Evolutionary conservation across 768 basidiomycete species (phyloP), one percentile per base, ranked within the genome.

Genomic region (Leccinum fibrillosum): DNA sequence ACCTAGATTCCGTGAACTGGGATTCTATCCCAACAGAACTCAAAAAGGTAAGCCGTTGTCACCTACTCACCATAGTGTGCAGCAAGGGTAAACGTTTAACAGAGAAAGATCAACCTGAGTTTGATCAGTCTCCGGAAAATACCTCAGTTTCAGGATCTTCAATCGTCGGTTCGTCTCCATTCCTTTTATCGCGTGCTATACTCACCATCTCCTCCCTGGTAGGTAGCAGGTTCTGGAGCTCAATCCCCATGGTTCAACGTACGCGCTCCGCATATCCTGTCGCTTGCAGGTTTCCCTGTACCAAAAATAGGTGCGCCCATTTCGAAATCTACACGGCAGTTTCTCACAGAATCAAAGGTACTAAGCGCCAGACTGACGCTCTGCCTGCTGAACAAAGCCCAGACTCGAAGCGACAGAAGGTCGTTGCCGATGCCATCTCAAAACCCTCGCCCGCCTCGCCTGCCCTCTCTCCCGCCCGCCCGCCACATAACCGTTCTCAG

Each of bases 71-170:
- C 37, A 52, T 52, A 9, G 2, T 37, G 15, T 47, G 34, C 19
- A 50, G n/a, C 19, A 34, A 39, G 5, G 21, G 13, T 49, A 28
- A 54, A 30, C 39, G 0, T 19, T 42, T 56, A 54, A 6, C 56
- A 90, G 88, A 77, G 87, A 62, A 81, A 82, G 51, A 86, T 89
- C 50, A 72, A 80, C 57, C 75, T 82, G 52, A 86, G 77, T 61
- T 72, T 79, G 11, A 80, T 90, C 11, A 74, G 74, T 48, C 67
- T 84, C 1, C 70, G 70, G 6, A 76, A 77, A 26, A 70, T 85
- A 49, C 74, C 78, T 4, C 77, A 75, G 23, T 81, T 86, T 52
- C 58, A 78, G 32, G 80, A 86, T 34, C 70, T 89, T 19, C 78
- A 84, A 56, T 65, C 76, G 23, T 69, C 75, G 21, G 85, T 85